Evolutionary conservation across 352 stramenopile genomes (phyloP).

Genomic region (Globisporangium carolinianum): DNA sequence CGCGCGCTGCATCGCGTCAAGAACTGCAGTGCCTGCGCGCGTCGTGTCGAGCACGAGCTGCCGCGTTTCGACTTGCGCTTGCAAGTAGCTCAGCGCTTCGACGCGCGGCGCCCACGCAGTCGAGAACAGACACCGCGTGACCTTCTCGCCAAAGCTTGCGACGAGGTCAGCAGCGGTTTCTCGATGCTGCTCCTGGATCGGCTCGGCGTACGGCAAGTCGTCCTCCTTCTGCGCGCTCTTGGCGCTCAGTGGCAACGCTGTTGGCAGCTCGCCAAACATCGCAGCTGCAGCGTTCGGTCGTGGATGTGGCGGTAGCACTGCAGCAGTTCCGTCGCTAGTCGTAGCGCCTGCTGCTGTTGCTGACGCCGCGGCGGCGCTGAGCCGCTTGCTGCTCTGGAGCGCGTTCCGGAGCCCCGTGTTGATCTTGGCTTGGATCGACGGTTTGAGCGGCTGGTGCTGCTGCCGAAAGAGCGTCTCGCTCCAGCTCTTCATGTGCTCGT

Average conservation of each 20-base stretch:
- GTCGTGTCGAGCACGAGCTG: constrained; percentile 35
- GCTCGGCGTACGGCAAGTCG: constrained; percentile 74
- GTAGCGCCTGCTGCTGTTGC: not conserved
- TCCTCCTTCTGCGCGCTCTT: constrained; percentile 62
- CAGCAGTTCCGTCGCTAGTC: not conserved
- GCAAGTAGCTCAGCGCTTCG: constrained; percentile 70
- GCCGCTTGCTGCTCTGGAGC: constrained; percentile 56
- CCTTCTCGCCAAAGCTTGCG: constrained; percentile 62
- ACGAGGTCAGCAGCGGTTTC: constrained; percentile 35
- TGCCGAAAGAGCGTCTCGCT: constrained; percentile 69
- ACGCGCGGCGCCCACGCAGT: constrained; percentile 77
- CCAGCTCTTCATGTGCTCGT: constrained; percentile 71
- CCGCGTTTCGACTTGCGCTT: constrained; percentile 55
- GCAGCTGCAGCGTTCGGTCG: not conserved
- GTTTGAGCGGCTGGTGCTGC: constrained; percentile 59
- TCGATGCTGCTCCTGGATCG: constrained; percentile 56
- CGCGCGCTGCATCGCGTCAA: constrained; percentile 1
- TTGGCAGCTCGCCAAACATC: constrained; percentile 20
- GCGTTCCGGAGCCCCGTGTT: constrained; percentile 71
- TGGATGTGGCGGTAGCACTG: too few species aligned
- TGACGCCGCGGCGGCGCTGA: constrained; percentile 15
- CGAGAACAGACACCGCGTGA: constrained; percentile 68
- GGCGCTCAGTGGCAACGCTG: constrained; percentile 24
- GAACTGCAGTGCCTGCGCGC: not conserved
- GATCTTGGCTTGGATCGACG: constrained; percentile 76